These are phyloP conservation scores for Santalum album DNA, from an alignment of 164 flowering plant species.

Conservation along the genomic window DNA sequence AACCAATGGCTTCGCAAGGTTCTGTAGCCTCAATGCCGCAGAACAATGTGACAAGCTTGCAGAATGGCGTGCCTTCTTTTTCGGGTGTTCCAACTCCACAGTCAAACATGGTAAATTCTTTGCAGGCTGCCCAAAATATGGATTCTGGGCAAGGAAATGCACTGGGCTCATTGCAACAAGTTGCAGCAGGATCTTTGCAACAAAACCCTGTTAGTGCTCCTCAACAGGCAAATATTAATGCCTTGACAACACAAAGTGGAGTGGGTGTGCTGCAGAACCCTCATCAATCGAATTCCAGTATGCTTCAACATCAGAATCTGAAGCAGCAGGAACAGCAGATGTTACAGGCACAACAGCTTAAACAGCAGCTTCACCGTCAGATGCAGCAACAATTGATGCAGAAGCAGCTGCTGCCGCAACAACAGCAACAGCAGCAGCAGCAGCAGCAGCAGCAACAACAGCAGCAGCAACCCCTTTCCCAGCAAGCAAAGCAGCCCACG, in stretches of 20 bases:
- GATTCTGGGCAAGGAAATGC: constrained; percentile 66
- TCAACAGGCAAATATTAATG: constrained; percentile 44
- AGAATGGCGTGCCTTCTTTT: constrained; percentile 40
- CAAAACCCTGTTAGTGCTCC: constrained; percentile 43
- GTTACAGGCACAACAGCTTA: constrained; percentile 40
- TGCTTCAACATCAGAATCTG: constrained; percentile 51
- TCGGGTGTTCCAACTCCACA: constrained; percentile 38
- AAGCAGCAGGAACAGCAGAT: constrained; percentile 53
- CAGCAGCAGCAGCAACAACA: constrained; percentile 20
- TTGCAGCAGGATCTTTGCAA: constrained; percentile 35
- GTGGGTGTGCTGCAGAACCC: constrained; percentile 40
- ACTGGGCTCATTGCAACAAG: constrained; percentile 48
- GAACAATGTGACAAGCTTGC: constrained; percentile 31
- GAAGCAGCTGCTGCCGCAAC: constrained; percentile 23
- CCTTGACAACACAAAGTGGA: constrained; percentile 46
- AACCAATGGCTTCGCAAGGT: constrained; percentile 35
- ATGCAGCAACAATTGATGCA: constrained; percentile 45
- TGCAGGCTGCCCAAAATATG: constrained; percentile 47
- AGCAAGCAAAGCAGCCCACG: constrained; percentile 30
- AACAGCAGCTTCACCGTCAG: constrained; percentile 43
- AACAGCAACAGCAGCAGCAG: constrained; percentile 22
- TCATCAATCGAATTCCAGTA: constrained; percentile 39
- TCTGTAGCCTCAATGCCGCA: constrained; percentile 42
- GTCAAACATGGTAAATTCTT: constrained; percentile 40
- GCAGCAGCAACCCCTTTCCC: constrained; percentile 19